Base-by-base conservation (phyloP, 306 rosid species). In the Canavalia ensiformis region DNA sequence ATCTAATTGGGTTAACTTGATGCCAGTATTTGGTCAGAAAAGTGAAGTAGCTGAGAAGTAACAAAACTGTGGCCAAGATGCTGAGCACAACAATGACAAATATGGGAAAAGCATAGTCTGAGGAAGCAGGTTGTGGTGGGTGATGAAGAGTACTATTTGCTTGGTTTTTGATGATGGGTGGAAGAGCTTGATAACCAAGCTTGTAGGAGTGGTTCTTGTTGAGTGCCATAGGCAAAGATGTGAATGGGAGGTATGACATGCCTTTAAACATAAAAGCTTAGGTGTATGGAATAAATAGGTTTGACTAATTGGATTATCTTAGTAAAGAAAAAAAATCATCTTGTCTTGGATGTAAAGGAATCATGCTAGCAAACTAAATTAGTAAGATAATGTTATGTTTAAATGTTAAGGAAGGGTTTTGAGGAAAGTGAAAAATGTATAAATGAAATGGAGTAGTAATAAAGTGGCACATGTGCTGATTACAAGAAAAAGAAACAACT, bases 21-120 rank as follows among this genome's bases (percentile, higher is more conserved):
- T 83, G 89, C 76, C 82, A 80, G 75, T 87, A 88, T 80, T 84
- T 90, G 67, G 71, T 75, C 54, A 90, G 82, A 12, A 88, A 82
- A 68, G 84, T 66, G 76, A 82, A 76, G 89, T 90, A 92, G 84
- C 89, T 71, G 13, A 86, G 74, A 11, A 90, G 82, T 33, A 90
- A 81, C 82, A 90, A 73, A 87, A 85, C 89, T 1, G 88, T 85
- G 74, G 86, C 91, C 81, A 88, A 44, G 33, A 88, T 82, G 62
- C 88, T 82, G 8, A 87, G 80, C 2, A 87, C 72, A 68, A 81
- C 87, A 81, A 90, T 85, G 56, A 87, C 90, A 51, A 88, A 77
- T 52, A 84, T 52, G 69, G 91, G 94, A 47, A 89, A 86, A 85
- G 85, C 84, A 75, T 89, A 71, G 73, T 83, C 89, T 29, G 72